Base-by-base conservation (phyloP, 2,329 filamentous ascomycete species). In the Fusarium buharicum region DNA sequence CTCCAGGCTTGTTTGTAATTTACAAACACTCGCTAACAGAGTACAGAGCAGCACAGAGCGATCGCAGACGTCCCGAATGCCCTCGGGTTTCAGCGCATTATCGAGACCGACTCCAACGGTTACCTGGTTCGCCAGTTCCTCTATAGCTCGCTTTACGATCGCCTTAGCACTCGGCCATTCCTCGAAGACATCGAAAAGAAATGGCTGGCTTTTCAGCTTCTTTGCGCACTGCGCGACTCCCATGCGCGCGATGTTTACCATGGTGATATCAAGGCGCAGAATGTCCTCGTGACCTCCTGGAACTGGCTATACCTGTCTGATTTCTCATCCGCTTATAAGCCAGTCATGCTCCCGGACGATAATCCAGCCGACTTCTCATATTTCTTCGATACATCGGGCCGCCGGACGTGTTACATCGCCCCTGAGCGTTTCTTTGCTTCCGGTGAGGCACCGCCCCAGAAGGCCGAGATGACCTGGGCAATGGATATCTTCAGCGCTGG, bases 241-340 rank as follows among this genome's bases (percentile, higher is more conserved):
- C 95, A 99, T 75, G 84, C 90, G 24, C 85, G 90, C 41, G 91
- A 96, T 70, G 84, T 99, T 47, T 98, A 93, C 74, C 95, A 99
- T 74, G 96, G 95, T 55, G 96, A 99, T 73, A 98, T 99, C 80
- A 99, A 99, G 81, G 95, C 94, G 2, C 94, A 99, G 76, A 99
- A 99, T 71, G 87, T 96, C 31, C 81, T 99, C 43, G 94, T 99
- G 46, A 99, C 95, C 0, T 98, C 95, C 7, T 99, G 95, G 95
- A 97, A 98, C 78, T 99, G 96, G 95, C 84, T 99, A 3, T 99
- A 98, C 74, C 84, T 99, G 33, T 90, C 93, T n/a, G 95, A 99
- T 75, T 99, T 98, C 75, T 97, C 94, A 4, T 93, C 94, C 0
- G 90, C 91, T 0, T 98, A 96, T 80, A 99, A 99, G 73, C 95